Conservation (phyloP, 345 rosid genomes). For the Limnanthes douglasii region DNA sequence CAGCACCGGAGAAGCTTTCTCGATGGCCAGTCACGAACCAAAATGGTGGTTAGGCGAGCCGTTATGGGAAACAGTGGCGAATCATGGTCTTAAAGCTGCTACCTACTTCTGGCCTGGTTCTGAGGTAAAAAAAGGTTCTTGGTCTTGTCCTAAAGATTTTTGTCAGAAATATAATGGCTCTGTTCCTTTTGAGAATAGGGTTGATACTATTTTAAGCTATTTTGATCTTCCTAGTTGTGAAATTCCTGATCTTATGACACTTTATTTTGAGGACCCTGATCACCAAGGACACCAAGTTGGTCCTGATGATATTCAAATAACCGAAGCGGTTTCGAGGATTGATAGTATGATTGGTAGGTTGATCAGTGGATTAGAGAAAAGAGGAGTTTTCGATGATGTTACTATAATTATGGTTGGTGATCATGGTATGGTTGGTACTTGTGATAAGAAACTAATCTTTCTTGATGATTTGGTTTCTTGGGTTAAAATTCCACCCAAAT, state of each 20-base stretch:
- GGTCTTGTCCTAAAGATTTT: constrained; percentile 51
- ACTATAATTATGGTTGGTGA: constrained; percentile 80
- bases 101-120: constrained; percentile 96
- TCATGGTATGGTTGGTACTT: constrained; percentile 96
- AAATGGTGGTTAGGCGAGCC: constrained; percentile 98
- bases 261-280: constrained; percentile 96
- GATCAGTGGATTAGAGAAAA: constrained; percentile 56
- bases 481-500: constrained; percentile 41
- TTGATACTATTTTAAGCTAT: constrained; percentile 55
- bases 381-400: constrained; percentile 86
- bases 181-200: constrained; percentile 77
- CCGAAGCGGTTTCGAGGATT: constrained; percentile 60
- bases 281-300: constrained; percentile 93
- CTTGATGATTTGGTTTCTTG: constrained; percentile 69
- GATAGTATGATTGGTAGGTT: constrained; percentile 69
- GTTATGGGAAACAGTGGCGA: constrained; percentile 79
- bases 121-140: constrained; percentile 85
- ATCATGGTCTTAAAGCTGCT: constrained; percentile 71
- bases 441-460: constrained; percentile 63
- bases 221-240: constrained; percentile 59
- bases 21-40: constrained; percentile 69
- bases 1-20: constrained; percentile 31
- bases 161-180: constrained; percentile 59
- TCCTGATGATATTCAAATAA: constrained; percentile 74
- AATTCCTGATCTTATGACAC: constrained; percentile 63